These are phyloP conservation scores for Plasmodium gallinaceum DNA, from an alignment of 169 alveolate species.

Conservation along the genomic window DNA sequence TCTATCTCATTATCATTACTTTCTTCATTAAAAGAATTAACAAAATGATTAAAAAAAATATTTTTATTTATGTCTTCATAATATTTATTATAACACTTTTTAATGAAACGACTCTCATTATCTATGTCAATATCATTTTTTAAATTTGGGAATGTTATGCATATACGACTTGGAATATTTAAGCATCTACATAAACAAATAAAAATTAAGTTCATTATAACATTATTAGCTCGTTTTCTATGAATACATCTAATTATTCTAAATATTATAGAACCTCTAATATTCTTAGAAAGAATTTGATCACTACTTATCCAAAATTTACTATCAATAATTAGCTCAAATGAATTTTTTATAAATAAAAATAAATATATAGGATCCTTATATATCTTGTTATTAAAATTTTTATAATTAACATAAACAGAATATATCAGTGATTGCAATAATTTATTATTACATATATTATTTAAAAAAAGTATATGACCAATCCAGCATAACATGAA, in stretches of 20 bases:
- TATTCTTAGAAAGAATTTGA: slow-evolving; percentile 11
- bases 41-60: slow-evolving; percentile 29
- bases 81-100: slow-evolving; percentile 24
- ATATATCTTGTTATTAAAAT: slow-evolving; percentile 18
- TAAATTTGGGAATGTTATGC: slow-evolving; percentile 43
- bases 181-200: slow-evolving; percentile 54
- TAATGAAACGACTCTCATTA: slow-evolving; percentile 13
- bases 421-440: slow-evolving; percentile 50
- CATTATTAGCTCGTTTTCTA: slow-evolving; percentile 42
- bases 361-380: slow-evolving; percentile 62
- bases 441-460: slow-evolving; percentile 41
- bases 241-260: slow-evolving; percentile 48
- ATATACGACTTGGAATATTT: slow-evolving; percentile 70
- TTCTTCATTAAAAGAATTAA: neutral
- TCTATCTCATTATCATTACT: neutral
- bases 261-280: slow-evolving; percentile 38
- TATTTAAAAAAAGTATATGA: slow-evolving; percentile 38
- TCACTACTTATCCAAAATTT: slow-evolving; percentile 48
- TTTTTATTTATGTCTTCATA: slow-evolving; percentile 23
- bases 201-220: slow-evolving; percentile 42
- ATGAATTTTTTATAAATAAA: slow-evolving; percentile 39
- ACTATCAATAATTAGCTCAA: slow-evolving; percentile 16
- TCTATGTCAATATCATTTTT: slow-evolving; percentile 14
- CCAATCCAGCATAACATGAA: slow-evolving; percentile 60
- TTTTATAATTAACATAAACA: slow-evolving; percentile 59